A percentile compares a stretch with the other conserved stretches of the same genome.
Conservation (phyloP, 148 eudicot genomes). For the Heliosperma pusillum region DNA sequence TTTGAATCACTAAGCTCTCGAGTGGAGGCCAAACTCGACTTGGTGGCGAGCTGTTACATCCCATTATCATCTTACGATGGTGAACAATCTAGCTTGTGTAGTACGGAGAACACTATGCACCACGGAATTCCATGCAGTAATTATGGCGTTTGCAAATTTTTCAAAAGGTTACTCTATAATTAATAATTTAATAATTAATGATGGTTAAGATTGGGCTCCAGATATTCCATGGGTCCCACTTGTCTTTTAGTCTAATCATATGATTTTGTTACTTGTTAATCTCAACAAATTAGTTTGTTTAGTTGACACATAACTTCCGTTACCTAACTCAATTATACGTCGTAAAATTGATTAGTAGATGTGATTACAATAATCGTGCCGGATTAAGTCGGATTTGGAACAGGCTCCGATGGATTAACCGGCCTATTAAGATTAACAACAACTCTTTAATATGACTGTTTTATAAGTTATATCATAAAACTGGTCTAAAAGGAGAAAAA, state of each 20-base stretch:
- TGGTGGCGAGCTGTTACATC: too few relatives aligned
- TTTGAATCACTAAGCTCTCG: too few relatives aligned
- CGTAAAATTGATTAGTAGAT: background rate
- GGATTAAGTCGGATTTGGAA: too few relatives aligned
- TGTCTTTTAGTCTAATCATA: conserved; percentile 3
- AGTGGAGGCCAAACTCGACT: too few relatives aligned
- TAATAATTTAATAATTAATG: conserved; percentile 29
- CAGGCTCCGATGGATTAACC: too few relatives aligned
- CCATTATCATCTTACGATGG: too few relatives aligned
- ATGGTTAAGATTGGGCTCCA: conserved; percentile 24
- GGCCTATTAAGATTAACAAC: too few relatives aligned
- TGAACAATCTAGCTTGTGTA: conserved; percentile 3
- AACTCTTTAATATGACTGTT: too few relatives aligned
- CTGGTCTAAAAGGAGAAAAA: too few relatives aligned
- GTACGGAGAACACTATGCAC: background rate
- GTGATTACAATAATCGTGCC: too few relatives aligned
- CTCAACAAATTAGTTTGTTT: conserved; percentile 8
- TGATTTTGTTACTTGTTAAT: conserved; percentile 11
- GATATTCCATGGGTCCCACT: conserved; percentile 28
- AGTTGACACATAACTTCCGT: conserved; percentile 24
- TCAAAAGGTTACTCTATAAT: conserved; percentile 7
- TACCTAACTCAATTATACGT: conserved; percentile 12
- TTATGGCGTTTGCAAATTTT: conserved; percentile 24
- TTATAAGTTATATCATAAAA: too few relatives aligned
- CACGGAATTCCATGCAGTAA: conserved; percentile 40